Evolutionary conservation across 345 rosid genomes (phyloP).

Genomic region (Boechera retrofracta): DNA sequence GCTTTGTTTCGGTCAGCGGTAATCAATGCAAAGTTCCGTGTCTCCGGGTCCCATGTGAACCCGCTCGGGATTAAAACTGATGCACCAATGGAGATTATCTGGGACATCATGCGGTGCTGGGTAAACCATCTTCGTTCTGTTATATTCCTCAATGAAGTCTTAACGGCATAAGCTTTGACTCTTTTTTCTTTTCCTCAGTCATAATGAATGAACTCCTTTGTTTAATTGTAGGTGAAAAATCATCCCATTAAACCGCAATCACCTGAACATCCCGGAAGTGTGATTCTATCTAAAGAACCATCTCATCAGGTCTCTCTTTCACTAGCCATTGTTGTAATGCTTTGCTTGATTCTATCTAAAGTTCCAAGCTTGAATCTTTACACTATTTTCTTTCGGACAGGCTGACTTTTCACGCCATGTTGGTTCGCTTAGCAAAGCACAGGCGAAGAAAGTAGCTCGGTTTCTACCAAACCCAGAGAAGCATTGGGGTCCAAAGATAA

Average conservation of each 20-base stretch:
- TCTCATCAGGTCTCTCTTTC: constrained; percentile 62
- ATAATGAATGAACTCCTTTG: background rate
- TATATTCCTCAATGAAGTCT: background rate
- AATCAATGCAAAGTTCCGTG: constrained; percentile 88
- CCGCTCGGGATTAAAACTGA: constrained; percentile 94
- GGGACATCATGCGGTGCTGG: constrained; percentile 99
- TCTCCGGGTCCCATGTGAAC: constrained; percentile 93
- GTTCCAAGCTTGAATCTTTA: constrained; percentile 11
- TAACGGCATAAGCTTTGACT: background rate
- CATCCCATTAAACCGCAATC: constrained; percentile 94
- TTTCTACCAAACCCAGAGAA: constrained; percentile 98
- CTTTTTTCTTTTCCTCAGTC: background rate
- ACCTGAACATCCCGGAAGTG: constrained; percentile 84
- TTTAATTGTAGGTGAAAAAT: constrained; percentile 67
- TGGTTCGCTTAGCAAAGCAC: constrained; percentile 95
- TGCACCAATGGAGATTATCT: constrained; percentile 98
- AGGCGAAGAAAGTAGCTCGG: constrained; percentile 86
- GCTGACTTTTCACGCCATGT: constrained; percentile 90
- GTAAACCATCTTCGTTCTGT: constrained; percentile 48
- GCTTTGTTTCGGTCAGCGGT: constrained; percentile 95
- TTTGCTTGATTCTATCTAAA: background rate
- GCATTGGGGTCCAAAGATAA: constrained; percentile 98
- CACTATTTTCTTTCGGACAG: constrained; percentile 46
- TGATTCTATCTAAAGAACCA: constrained; percentile 90
- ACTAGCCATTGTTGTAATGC: constrained; percentile 6